Percentiles rank a stretch among this genome's conserved stretches.
Conservation (phyloP, 148 eudicot genomes). For the Pouteria glomerata region DNA sequence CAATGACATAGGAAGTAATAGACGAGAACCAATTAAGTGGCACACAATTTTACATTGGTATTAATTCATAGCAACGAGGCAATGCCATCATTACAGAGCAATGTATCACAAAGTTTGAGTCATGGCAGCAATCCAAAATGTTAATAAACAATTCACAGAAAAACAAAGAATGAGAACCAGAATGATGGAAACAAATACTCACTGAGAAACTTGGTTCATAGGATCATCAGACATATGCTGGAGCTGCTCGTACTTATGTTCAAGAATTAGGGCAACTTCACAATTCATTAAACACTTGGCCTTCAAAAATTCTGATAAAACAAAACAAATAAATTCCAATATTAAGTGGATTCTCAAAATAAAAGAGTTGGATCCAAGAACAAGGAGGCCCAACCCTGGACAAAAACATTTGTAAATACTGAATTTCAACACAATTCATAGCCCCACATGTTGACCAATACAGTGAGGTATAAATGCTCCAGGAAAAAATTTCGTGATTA, state of each 20-base stretch:
- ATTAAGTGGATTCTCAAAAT: not conserved
- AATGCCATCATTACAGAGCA: too few species aligned
- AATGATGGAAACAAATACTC: conserved; percentile 14
- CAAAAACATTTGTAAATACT: not conserved
- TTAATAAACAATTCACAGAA: not conserved
- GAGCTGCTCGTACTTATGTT: conserved; percentile 74
- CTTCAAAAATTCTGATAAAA: conserved; percentile 65
- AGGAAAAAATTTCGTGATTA: too few species aligned
- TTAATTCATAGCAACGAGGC: too few species aligned
- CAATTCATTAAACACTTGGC: conserved; percentile 97
- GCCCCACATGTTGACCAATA: not conserved
- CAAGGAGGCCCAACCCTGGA: not conserved
- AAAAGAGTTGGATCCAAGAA: not conserved
- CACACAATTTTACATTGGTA: not conserved
- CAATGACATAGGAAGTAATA: not conserved
- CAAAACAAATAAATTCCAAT: not conserved
- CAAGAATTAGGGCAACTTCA: conserved; percentile 83
- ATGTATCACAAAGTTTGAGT: not conserved
- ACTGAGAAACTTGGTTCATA: conserved; percentile 70
- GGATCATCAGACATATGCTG: conserved; percentile 84
- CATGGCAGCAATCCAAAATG: not conserved
- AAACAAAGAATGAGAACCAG: not conserved
- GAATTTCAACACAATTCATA: too few species aligned
- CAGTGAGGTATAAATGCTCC: too few species aligned
- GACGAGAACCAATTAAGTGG: not conserved